Percentiles rank a stretch among this genome's conserved stretches.
These are phyloP conservation scores for Russula compacta DNA, from an alignment of 768 basidiomycete genomes.

Conservation along the genomic window DNA sequence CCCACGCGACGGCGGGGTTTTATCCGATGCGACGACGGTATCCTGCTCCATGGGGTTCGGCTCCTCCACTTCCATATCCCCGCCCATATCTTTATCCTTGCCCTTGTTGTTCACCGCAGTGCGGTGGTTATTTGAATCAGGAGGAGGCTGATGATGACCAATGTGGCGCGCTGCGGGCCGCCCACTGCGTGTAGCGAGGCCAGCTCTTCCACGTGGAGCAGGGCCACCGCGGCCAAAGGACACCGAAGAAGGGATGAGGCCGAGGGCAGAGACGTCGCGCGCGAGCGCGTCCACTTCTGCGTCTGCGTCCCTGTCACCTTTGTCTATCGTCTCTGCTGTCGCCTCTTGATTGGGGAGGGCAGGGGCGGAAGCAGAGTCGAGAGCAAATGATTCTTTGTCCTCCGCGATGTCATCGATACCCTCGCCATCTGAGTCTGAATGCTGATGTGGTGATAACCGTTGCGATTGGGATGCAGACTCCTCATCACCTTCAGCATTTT, in stretches of 20 bases:
- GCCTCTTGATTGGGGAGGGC: neutral
- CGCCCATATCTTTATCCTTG: neutral
- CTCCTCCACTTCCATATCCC: neutral
- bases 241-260: constrained; percentile 59
- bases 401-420: constrained; percentile 19
- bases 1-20: neutral
- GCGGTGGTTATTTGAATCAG: neutral
- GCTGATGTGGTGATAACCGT: constrained; percentile 47
- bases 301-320: constrained; percentile 4
- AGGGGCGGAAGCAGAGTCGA: neutral
- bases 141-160: neutral
- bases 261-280: constrained; percentile 37
- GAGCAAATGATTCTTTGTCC: neutral
- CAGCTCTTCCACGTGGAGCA: constrained; percentile 34
- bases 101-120: neutral
- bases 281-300: constrained; percentile 41
- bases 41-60: constrained; percentile 5
- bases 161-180: neutral
- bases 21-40: neutral
- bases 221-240: constrained; percentile 64
- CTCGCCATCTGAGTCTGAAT: constrained; percentile 22
- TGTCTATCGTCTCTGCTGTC: neutral
- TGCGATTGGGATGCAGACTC: constrained; percentile 37
- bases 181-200: constrained; percentile 27
- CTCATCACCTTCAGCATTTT: constrained; percentile 16